These are phyloP conservation scores for Lineolata rhizophorae DNA, from an alignment of 495 filamentous ascomycete genomes.

Conservation along the genomic window DNA sequence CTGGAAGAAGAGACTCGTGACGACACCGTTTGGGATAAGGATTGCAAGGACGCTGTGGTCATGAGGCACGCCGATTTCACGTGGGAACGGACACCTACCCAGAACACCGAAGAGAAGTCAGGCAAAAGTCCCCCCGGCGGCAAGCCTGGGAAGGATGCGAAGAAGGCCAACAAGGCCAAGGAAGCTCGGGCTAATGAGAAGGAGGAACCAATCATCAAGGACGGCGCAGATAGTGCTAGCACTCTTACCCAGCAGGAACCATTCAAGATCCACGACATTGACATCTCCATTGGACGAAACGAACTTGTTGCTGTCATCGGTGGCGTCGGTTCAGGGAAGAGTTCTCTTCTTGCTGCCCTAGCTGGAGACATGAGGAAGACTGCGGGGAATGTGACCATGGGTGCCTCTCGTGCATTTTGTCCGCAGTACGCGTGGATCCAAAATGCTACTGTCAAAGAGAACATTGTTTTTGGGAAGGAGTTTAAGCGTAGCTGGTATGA, in stretches of 20 bases:
- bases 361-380: slow-evolving; percentile 89
- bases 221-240: slow-evolving; percentile 25
- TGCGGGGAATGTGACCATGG: slow-evolving; percentile 45
- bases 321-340: slow-evolving; percentile 79
- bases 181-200: slow-evolving; percentile 5
- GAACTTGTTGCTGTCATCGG: slow-evolving; percentile 86
- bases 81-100: slow-evolving; percentile 62
- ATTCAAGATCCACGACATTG: slow-evolving; percentile 58
- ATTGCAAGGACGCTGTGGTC: slow-evolving; percentile 45
- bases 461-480: slow-evolving; percentile 78
- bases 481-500: slow-evolving; percentile 43
- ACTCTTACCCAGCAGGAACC: slow-evolving; percentile 39
- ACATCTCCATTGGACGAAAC: slow-evolving; percentile 51
- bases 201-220: slow-evolving; percentile 14
- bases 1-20: slow-evolving; percentile 69
- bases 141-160: slow-evolving; percentile 10
- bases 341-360: slow-evolving; percentile 68
- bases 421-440: slow-evolving; percentile 97
- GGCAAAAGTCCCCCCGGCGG: slow-evolving; percentile 15
- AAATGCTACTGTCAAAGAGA: slow-evolving; percentile 65
- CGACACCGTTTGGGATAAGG: slow-evolving; percentile 37
- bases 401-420: slow-evolving; percentile 67
- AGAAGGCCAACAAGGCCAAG: slow-evolving; percentile 20
- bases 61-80: slow-evolving; percentile 64
- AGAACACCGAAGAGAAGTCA: slow-evolving; percentile 27